A percentile compares a stretch with the other conserved stretches of the same genome.
Evolutionary conservation across 2,329 filamentous ascomycete species (phyloP).

Genomic region (Sporothrix pseudoabietina): DNA sequence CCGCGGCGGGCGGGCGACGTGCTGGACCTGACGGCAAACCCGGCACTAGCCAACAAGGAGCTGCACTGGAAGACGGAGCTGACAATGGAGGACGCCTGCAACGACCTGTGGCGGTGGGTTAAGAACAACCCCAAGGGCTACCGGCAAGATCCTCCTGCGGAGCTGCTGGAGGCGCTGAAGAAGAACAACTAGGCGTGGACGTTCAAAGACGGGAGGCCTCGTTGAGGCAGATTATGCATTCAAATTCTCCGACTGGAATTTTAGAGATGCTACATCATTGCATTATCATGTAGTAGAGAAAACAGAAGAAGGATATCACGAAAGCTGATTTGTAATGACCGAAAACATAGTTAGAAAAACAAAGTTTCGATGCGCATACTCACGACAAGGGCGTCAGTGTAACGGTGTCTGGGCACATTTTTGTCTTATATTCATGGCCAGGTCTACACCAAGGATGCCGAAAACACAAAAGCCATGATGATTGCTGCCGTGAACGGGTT

Average conservation of each 20-base stretch:
- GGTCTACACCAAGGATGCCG: not conserved
- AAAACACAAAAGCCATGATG: not conserved
- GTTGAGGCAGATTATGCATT: not conserved
- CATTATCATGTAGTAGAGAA: not conserved
- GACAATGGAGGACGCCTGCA: constrained; percentile 89
- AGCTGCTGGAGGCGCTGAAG: constrained; percentile 67
- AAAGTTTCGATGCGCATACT: not conserved
- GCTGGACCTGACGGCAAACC: constrained; percentile 90
- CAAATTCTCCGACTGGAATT: not conserved
- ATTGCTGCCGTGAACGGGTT: not conserved
- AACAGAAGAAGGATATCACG: not conserved
- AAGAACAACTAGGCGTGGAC: constrained; percentile 31
- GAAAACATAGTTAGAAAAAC: not conserved
- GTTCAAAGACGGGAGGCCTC: not conserved
- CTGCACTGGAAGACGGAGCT: constrained; percentile 89
- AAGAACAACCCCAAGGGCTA: constrained; percentile 96
- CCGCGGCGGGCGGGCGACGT: constrained; percentile 85
- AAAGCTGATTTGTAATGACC: not conserved
- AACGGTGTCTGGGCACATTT: not conserved
- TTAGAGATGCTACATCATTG: not conserved
- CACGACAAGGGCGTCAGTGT: not conserved
- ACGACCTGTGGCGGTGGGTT: constrained; percentile 95
- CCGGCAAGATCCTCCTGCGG: constrained; percentile 83
- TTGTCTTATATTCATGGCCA: too few species aligned
- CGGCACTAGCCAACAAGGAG: constrained; percentile 82